Conservation (phyloP, 345 rosid genomes). For the Aegle marmelos region DNA sequence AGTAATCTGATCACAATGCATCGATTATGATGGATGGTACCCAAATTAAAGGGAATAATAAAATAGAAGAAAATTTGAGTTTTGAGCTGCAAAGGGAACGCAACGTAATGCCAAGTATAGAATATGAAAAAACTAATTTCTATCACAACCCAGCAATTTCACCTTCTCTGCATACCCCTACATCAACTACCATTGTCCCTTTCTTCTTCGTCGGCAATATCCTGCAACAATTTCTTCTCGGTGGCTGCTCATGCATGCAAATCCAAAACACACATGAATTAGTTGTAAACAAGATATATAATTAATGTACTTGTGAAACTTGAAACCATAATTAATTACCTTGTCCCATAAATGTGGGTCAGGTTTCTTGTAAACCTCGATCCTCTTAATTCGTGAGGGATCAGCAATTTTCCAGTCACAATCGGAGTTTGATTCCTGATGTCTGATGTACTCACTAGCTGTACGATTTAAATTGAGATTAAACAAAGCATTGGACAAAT, state of each 20-base stretch:
- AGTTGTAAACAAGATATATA: background rate
- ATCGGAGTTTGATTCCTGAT: conserved; percentile 9
- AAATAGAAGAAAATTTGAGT: no score
- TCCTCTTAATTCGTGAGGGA: conserved; percentile 29
- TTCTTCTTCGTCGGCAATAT: conserved; percentile 29
- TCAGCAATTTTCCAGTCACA: conserved; percentile 45
- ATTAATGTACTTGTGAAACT: background rate
- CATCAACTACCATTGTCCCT: conserved; percentile 37
- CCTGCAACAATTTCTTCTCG: conserved; percentile 60
- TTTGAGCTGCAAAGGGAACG: no score
- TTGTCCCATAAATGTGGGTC: conserved; percentile 46
- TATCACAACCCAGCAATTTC: conserved; percentile 39
- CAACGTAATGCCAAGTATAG: no score
- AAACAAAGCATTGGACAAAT: conserved; percentile 35
- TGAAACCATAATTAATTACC: conserved; percentile 22
- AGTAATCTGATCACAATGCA: background rate
- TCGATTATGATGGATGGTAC: background rate
- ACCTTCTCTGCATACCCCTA: conserved; percentile 45
- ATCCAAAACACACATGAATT: no score
- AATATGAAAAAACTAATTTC: background rate
- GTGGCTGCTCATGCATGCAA: conserved; percentile 33
- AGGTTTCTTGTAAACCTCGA: conserved; percentile 42
- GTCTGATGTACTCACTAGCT: conserved; percentile 37
- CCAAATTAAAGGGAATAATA: background rate
- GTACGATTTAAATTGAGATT: conserved; percentile 27